phyloP scores from a whole-genome alignment of 768 basidiomycete genomes.

The Rickenella mellea region DNA sequence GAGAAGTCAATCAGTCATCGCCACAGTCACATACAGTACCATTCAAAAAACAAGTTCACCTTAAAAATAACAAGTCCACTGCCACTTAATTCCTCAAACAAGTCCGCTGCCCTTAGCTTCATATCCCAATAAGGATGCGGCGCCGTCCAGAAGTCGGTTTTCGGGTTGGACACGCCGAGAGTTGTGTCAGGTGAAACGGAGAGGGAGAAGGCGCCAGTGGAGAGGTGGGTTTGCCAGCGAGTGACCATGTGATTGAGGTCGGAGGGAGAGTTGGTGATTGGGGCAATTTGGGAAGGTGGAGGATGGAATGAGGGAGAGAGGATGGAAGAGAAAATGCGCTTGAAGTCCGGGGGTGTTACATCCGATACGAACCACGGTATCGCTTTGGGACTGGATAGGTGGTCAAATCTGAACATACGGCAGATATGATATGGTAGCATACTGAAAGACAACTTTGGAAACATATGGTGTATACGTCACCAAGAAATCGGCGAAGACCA shows the following conservation, averaged over 20 bases:
- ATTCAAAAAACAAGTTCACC: slow-evolving; percentile 27
- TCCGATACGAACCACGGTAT: slow-evolving; percentile 98
- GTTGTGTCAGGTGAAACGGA: slow-evolving; percentile 54
- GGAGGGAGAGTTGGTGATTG: too few species aligned
- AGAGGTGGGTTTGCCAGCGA: slow-evolving; percentile 70
- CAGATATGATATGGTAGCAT: slow-evolving; percentile 23
- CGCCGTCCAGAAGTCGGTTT: slow-evolving; percentile 60
- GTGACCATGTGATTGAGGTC: slow-evolving; percentile 50
- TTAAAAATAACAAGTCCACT: slow-evolving; percentile 80
- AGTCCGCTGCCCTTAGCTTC: slow-evolving; percentile 36
- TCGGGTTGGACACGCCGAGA: slow-evolving; percentile 37
- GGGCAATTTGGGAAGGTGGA: too few species aligned
- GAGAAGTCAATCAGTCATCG: not conserved
- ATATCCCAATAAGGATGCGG: slow-evolving; percentile 74
- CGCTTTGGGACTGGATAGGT: slow-evolving; percentile 86
- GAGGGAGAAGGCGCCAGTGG: slow-evolving; percentile 59
- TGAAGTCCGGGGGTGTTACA: slow-evolving; percentile 83
- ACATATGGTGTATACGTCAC: slow-evolving; percentile 83
- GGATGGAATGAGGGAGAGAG: slow-evolving; percentile 54
- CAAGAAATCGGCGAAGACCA: slow-evolving; percentile 89
- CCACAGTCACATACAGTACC: too few species aligned
- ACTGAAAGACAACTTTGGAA: slow-evolving; percentile 85
- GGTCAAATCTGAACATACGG: too few species aligned
- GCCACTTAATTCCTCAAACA: slow-evolving; percentile 40
- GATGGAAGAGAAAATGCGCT: slow-evolving; percentile 43